Base-by-base conservation (phyloP, 2,329 filamentous ascomycete genomes). In the Cladosporium sp. region DNA sequence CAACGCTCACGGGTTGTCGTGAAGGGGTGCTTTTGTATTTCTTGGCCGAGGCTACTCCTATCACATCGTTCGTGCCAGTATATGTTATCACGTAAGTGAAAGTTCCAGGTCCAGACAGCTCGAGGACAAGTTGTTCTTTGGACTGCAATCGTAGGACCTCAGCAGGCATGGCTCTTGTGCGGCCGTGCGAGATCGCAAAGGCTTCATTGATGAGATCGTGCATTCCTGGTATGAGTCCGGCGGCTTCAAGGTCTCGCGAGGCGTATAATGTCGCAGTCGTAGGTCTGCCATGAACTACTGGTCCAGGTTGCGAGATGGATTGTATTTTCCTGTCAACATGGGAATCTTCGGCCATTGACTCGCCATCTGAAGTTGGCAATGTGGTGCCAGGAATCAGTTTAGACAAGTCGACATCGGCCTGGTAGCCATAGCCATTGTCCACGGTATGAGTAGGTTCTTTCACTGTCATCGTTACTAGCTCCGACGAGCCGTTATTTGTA, bases 71-170 rank as follows among this genome's bases (percentile, higher is more conserved):
- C 1, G 60, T 58, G 1, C 28, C 58, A 3, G 50, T 28, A 25
- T 50, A 61, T n/a, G 52, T 54, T 22, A 65, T 17, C 22, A 65
- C 52, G 40, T 59, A 63, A 25, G 51, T 60, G 57, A 66, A 66
- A 3, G 59, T 66, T 19, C 60, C 61, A 5, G 51, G 38, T 17
- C 51, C 60, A 4, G 37, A 42, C 28, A 63, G 58, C 15, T 63
- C 51, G 25, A 58, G 49, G 1, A 59, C 36, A 9, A 65, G 25
- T 42, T 64, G 49, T 22, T 39, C 20, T 19, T 58, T 58, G 2
- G 51, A 58, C 19, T 49, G 2, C 17, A 39, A 14, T 50, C 58
- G 57, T 5, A 14, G 6, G 3, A 4, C 17, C 4, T n/a, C 15
- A 8, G 12, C 30, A 2, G 54, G 36, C 22, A 47, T 15, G 8